Base-by-base conservation (phyloP, 169 alveolate species). In the Plasmodium malariae region DNA sequence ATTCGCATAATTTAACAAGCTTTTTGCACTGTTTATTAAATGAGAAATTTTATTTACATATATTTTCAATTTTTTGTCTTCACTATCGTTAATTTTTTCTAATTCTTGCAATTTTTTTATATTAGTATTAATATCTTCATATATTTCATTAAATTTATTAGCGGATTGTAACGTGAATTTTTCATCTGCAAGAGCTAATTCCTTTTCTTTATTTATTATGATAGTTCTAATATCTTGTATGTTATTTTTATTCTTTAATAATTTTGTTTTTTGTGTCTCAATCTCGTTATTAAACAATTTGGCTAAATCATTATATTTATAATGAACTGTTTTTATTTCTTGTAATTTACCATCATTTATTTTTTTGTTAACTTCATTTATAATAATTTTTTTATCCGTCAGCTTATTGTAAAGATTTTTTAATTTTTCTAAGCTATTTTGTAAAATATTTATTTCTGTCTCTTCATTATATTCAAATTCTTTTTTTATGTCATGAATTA, bases 331-430 rank as follows among this genome's bases (percentile, higher is more conserved):
- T 17, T 49, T 24, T 30, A 68, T 68, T 37, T 40, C 59, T 40
- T 7, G 28, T n/a, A 68, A 48, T 68, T 37, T 68, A 40, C 4
- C 17, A n/a, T 7, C 5, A 1, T 3, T 9, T 9, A 40, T 40
- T 68, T 68, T 68, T 24, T 68, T 68, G 40, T 68, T 26, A 17
- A 68, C 6, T 12, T 68, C 62, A 1, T 3, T 68, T 68, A 68
- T 62, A 0, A 0, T 17, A 17, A 24, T 62, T 30, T 62, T 62
- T 62, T 62, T 62, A 17, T 26, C 28, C 9, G 5, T 62, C 28
- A 62, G 2, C 12, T 62, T 4, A 14, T 4, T 36, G 28, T 12
- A 62, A 9, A 24, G 30, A 1, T 2, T 19, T 62, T 62, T 62
- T 28, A 62, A 62, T 34, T 28, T 62, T 62, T 62, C 34, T 62